Evolutionary conservation across 2,329 filamentous ascomycete genomes (phyloP).

Genomic region (Delphinella strobiligena): DNA sequence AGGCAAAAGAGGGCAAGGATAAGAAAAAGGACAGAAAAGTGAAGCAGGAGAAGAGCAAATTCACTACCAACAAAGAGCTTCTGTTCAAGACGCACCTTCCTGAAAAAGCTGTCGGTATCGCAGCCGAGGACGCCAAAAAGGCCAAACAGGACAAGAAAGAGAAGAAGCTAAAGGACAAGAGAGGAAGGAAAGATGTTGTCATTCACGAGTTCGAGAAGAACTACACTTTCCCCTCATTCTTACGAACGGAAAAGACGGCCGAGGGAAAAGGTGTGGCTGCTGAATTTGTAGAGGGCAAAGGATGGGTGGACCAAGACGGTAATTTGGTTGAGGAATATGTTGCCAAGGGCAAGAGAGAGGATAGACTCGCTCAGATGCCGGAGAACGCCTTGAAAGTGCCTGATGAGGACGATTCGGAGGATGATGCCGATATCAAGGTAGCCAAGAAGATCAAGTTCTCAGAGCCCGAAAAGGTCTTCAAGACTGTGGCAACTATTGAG

Average conservation of each 20-base stretch:
- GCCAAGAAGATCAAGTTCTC: constrained; percentile 6
- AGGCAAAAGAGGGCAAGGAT: constrained; percentile 61
- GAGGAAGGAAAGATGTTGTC: constrained; percentile 42
- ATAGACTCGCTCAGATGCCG: constrained; percentile 3
- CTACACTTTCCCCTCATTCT: constrained; percentile 68
- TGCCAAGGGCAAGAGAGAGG: constrained; percentile 6
- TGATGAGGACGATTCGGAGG: neutral
- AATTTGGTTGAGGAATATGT: constrained; percentile 53
- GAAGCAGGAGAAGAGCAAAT: constrained; percentile 57
- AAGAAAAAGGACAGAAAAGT: constrained; percentile 59
- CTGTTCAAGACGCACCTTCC: constrained; percentile 67
- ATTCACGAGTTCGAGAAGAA: constrained; percentile 88
- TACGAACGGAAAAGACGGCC: constrained; percentile 45
- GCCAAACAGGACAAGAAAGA: constrained; percentile 52
- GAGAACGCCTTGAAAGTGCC: neutral
- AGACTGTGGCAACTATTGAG: neutral
- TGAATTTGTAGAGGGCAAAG: constrained; percentile 73
- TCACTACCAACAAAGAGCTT: constrained; percentile 64
- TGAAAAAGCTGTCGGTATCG: constrained; percentile 33
- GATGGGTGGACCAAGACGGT: constrained; percentile 75
- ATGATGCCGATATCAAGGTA: neutral
- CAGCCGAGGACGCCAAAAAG: constrained; percentile 54
- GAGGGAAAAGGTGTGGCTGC: constrained; percentile 30
- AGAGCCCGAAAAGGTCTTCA: constrained; percentile 10
- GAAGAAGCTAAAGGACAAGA: constrained; percentile 14